Conservation (phyloP, 108 stramenopile species). For the Aurantiochytrium sp. region DNA sequence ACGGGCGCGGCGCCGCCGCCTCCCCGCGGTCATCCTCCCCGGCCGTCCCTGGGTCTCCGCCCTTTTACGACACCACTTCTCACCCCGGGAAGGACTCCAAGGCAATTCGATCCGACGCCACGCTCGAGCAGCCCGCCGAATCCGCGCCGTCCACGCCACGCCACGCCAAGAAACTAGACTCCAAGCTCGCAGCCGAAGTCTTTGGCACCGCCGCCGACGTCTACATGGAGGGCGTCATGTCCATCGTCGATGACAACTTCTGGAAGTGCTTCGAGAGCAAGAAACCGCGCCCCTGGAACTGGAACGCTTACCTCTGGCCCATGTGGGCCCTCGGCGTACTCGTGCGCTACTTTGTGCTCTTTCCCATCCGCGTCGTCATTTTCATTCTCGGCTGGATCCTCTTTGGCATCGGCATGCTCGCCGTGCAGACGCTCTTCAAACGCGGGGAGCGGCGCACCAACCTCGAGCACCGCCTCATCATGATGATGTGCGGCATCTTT, state of each 20-base stretch:
- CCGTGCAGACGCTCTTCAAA: neutral
- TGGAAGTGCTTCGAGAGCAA: constrained; percentile 23
- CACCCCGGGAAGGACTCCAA: neutral
- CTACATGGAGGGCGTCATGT: constrained; percentile 16
- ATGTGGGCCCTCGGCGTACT: constrained; percentile 28
- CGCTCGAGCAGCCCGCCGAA: neutral
- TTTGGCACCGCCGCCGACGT: neutral
- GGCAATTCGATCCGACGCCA: neutral
- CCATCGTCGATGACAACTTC: constrained; percentile 32
- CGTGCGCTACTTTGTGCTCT: constrained; percentile 32
- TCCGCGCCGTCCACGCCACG: neutral
- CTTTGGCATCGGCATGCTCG: neutral
- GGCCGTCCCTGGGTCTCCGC: too few species aligned
- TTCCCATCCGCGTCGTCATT: constrained; percentile 15
- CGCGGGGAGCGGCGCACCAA: neutral
- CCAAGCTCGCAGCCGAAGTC: neutral
- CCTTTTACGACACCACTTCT: neutral
- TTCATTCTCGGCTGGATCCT: constrained; percentile 6
- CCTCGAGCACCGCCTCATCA: neutral
- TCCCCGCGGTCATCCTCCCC: too few species aligned
- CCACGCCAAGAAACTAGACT: neutral
- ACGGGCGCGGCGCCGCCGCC: too few species aligned
- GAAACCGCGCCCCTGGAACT: constrained; percentile 36
- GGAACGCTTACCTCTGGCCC: constrained; percentile 36
- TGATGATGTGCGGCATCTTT: constrained; percentile 33